Evolutionary conservation across 2,329 filamentous ascomycete genomes (phyloP).

Genomic region (Pyricularia pennisetigena): DNA sequence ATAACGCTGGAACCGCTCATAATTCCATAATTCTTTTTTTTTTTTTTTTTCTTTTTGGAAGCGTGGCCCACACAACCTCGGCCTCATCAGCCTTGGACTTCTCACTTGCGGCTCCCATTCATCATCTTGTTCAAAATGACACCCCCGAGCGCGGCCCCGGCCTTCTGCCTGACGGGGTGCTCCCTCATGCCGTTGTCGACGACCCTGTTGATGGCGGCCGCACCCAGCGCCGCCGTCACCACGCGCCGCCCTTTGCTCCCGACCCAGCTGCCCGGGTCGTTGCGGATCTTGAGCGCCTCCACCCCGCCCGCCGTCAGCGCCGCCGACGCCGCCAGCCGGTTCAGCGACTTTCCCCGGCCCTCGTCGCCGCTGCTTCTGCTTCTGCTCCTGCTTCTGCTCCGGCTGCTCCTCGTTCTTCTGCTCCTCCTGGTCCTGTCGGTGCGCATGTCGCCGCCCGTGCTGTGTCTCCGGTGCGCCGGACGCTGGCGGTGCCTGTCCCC

Average conservation of each 20-base stretch:
- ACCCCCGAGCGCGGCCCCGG: background rate
- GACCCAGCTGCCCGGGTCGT: conserved; percentile 13
- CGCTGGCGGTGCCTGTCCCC: background rate
- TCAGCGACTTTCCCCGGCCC: conserved; percentile 10
- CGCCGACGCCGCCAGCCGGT: conserved; percentile 12
- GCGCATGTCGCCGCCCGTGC: background rate
- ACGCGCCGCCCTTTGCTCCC: conserved; percentile 15
- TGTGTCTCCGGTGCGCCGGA: background rate
- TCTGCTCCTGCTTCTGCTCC: background rate
- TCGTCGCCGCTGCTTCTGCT: conserved; percentile 4
- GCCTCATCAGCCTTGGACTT: too few species aligned
- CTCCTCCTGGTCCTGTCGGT: background rate
- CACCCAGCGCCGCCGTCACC: conserved; percentile 16
- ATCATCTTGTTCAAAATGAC: background rate
- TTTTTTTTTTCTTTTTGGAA: too few species aligned
- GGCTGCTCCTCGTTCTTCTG: too few species aligned
- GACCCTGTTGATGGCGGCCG: conserved; percentile 15
- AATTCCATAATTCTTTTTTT: too few species aligned
- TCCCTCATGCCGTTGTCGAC: conserved; percentile 5
- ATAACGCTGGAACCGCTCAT: too few species aligned
- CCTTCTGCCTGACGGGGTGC: background rate
- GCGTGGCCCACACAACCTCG: too few species aligned
- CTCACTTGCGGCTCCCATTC: background rate
- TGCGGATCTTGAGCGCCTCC: conserved; percentile 12
- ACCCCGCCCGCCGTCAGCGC: conserved; percentile 16